Conservation (phyloP, 352 stramenopile genomes). For the Phytopythium cucurbitacearum region DNA sequence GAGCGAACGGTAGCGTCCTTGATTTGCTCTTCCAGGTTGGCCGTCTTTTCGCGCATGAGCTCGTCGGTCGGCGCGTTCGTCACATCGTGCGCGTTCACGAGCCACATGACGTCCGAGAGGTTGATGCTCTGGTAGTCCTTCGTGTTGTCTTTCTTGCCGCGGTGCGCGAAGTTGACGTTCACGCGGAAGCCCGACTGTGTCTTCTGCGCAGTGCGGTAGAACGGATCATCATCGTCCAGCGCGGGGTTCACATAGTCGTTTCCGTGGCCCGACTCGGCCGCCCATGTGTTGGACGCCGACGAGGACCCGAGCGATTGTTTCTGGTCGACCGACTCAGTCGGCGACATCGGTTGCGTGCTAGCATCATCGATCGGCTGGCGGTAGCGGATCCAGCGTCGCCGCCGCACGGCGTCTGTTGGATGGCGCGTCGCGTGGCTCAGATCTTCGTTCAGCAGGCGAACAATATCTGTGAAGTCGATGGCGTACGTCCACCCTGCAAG, state of each 20-base stretch:
- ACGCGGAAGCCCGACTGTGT: slow-evolving; percentile 83
- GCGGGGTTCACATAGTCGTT: slow-evolving; percentile 21
- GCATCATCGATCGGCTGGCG: slow-evolving; percentile 41
- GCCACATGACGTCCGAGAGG: slow-evolving; percentile 76
- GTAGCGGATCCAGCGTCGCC: slow-evolving; percentile 79
- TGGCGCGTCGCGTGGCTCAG: slow-evolving; percentile 81
- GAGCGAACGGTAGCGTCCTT: slow-evolving; percentile 76
- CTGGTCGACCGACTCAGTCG: slow-evolving; percentile 35
- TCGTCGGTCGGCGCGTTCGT: slow-evolving; percentile 74
- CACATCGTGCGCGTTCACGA: slow-evolving; percentile 77
- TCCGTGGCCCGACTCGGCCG: slow-evolving; percentile 26
- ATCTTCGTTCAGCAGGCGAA: slow-evolving; percentile 72
- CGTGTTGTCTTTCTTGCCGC: slow-evolving; percentile 82
- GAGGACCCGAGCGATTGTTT: slow-evolving; percentile 36
- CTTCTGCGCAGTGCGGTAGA: slow-evolving; percentile 81
- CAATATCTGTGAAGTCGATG: slow-evolving; percentile 73
- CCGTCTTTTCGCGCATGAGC: slow-evolving; percentile 84
- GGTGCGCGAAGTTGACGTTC: slow-evolving; percentile 82
- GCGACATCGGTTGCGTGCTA: slow-evolving; percentile 29
- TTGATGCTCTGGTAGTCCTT: slow-evolving; percentile 88
- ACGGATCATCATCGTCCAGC: slow-evolving; percentile 71
- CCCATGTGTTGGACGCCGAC: slow-evolving; percentile 44
- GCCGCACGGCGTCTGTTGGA: slow-evolving; percentile 68
- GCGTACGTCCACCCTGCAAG: slow-evolving; percentile 71
- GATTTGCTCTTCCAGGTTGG: slow-evolving; percentile 86